Evolutionary conservation across 164 flowering plant genomes (phyloP).

Genomic region (Annona cherimola): DNA sequence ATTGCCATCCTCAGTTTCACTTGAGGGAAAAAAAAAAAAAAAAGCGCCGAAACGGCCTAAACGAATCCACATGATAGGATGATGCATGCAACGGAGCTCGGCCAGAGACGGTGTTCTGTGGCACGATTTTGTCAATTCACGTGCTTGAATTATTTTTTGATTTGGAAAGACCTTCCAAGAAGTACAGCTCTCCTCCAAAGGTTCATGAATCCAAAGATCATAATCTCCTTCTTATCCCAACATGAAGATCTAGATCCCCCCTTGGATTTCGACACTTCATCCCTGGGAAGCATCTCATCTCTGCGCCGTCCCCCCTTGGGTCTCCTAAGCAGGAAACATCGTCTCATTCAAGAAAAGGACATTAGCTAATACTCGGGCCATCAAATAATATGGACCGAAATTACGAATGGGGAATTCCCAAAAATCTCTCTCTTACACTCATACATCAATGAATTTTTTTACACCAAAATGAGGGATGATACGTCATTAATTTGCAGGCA

Average conservation of each 20-base stretch:
- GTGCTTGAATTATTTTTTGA: background rate
- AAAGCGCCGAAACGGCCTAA: background rate
- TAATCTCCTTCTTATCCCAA: slow-evolving; percentile 1
- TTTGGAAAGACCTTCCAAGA: background rate
- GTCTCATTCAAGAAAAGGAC: background rate
- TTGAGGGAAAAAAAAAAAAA: too few species aligned
- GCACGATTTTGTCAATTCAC: background rate
- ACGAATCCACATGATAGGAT: background rate
- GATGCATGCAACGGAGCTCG: background rate
- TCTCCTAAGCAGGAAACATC: background rate
- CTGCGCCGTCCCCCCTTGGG: background rate
- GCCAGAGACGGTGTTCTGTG: background rate
- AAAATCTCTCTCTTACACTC: too few species aligned
- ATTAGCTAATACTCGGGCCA: background rate
- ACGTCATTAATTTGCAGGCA: background rate
- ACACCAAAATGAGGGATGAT: background rate
- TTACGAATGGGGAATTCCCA: background rate
- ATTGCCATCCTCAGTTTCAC: background rate
- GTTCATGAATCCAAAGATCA: slow-evolving; percentile 2
- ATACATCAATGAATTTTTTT: background rate
- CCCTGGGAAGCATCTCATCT: background rate
- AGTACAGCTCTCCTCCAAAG: background rate
- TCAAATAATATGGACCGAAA: background rate
- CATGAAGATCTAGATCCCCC: slow-evolving; percentile 3
- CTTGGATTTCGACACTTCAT: background rate